phyloP scores from a whole-genome alignment of 352 stramenopile species.

The Phytophthora pluvialis region DNA sequence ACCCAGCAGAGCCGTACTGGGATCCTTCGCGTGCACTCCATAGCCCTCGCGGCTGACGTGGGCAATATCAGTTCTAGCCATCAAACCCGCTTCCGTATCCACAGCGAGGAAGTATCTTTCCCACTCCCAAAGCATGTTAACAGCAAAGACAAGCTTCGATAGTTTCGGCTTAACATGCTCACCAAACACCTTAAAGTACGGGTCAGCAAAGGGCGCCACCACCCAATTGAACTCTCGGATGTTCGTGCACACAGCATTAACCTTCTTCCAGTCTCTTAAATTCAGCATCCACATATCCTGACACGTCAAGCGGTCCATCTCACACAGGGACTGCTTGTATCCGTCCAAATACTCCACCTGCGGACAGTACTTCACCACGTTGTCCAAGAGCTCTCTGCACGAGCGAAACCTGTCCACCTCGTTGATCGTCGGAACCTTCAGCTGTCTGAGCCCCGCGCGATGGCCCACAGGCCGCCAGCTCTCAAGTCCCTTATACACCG shows the following conservation, averaged over 20 bases:
- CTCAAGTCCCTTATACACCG: slow-evolving; percentile 34
- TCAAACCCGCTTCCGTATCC: not conserved
- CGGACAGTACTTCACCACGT: slow-evolving; percentile 36
- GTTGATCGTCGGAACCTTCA: slow-evolving; percentile 32
- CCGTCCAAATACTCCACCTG: slow-evolving; percentile 38
- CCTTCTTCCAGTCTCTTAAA: slow-evolving; percentile 32
- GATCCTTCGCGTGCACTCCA: slow-evolving; percentile 28
- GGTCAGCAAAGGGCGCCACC: slow-evolving; percentile 35
- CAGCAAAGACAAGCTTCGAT: slow-evolving; percentile 27
- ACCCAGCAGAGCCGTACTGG: slow-evolving; percentile 29
- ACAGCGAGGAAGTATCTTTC: slow-evolving; percentile 31
- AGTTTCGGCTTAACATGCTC: slow-evolving; percentile 40
- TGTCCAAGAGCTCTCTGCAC: slow-evolving; percentile 31
- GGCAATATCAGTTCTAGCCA: slow-evolving; percentile 11
- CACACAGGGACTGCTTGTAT: slow-evolving; percentile 39
- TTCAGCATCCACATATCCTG: slow-evolving; percentile 31
- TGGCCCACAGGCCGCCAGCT: slow-evolving; percentile 19
- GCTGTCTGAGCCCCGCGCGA: slow-evolving; percentile 28
- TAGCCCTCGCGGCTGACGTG: slow-evolving; percentile 4
- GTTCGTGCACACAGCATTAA: slow-evolving; percentile 36
- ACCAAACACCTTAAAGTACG: slow-evolving; percentile 47
- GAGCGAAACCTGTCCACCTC: slow-evolving; percentile 22
- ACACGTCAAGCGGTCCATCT: slow-evolving; percentile 42
- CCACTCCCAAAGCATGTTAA: slow-evolving; percentile 55
- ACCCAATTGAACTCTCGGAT: slow-evolving; percentile 46